Evolutionary conservation across 257 asterid species (phyloP).

Genomic region (Plectranthus barbatus): DNA sequence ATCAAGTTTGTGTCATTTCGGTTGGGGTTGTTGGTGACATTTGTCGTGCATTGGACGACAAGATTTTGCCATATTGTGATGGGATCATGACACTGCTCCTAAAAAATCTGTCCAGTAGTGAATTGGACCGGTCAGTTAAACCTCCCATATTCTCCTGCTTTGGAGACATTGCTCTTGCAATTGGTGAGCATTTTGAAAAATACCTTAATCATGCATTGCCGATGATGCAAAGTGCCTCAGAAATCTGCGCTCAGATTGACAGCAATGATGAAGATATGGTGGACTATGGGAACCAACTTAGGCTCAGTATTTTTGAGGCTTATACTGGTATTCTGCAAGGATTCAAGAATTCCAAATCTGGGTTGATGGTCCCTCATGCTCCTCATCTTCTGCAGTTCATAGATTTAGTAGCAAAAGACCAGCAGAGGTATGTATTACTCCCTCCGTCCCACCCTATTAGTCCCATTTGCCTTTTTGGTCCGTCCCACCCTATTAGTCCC

Average conservation of each 20-base stretch:
- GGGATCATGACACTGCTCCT: constrained; percentile 69
- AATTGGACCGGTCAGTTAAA: constrained; percentile 67
- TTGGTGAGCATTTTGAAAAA: constrained; percentile 64
- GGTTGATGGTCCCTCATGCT: constrained; percentile 68
- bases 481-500: no score
- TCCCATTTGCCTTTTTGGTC: no score
- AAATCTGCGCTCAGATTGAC: constrained; percentile 56
- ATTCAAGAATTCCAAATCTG: constrained; percentile 48
- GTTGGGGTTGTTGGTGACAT: constrained; percentile 90
- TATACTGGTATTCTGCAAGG: no score
- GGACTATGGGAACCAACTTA: no score
- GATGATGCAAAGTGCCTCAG: constrained; percentile 76
- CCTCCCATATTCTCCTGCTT: constrained; percentile 84
- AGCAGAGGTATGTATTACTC: constrained; percentile 51
- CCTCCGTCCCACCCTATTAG: no score
- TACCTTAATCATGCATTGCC: constrained; percentile 53
- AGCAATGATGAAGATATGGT: constrained; percentile 69
- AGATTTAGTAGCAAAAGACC: constrained; percentile 58
- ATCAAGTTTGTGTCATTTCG: constrained; percentile 79
- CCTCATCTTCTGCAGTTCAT: constrained; percentile 64
- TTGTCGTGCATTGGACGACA: constrained; percentile 70
- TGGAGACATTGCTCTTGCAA: constrained; percentile 84
- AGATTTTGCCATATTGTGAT: constrained; percentile 70
- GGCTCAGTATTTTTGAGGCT: no score
- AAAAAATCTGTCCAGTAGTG: constrained; percentile 61